Conservation (phyloP, 768 basidiomycete genomes). For the Boletus edulis region DNA sequence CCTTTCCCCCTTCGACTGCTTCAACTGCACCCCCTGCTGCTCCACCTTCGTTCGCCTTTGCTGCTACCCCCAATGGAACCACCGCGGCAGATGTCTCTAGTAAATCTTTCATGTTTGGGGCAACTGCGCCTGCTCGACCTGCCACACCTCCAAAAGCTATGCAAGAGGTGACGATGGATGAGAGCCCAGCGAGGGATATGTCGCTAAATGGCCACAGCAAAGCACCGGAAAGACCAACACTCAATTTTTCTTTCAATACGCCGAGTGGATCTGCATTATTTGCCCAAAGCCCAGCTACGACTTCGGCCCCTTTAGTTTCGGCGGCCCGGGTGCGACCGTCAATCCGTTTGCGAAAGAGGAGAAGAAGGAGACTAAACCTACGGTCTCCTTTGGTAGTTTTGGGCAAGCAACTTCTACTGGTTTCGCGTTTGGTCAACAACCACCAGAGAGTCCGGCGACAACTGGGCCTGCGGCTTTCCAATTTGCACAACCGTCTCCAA, state of each 20-base stretch:
- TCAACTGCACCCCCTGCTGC: slow-evolving; percentile 33
- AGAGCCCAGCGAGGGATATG: slow-evolving; percentile 70
- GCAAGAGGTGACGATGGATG: slow-evolving; percentile 76
- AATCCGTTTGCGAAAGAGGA: slow-evolving; percentile 52
- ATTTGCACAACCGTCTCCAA: slow-evolving; percentile 43
- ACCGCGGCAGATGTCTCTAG: slow-evolving; percentile 41
- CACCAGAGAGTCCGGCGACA: slow-evolving; percentile 37
- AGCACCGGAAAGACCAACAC: slow-evolving; percentile 39
- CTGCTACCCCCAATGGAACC: slow-evolving; percentile 35
- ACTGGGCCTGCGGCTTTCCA: slow-evolving; percentile 43
- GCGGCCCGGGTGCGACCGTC: slow-evolving; percentile 24
- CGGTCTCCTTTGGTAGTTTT: slow-evolving; percentile 46
- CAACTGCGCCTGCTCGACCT: slow-evolving; percentile 43
- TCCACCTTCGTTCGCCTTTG: slow-evolving; percentile 46
- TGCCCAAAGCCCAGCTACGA: slow-evolving; percentile 32
- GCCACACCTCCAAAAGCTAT: slow-evolving; percentile 65
- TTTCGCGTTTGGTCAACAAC: slow-evolving; percentile 49
- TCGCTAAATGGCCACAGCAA: slow-evolving; percentile 39
- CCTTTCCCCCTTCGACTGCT: slow-evolving; percentile 40
- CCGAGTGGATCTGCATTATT: slow-evolving; percentile 37
- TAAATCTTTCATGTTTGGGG: slow-evolving; percentile 57
- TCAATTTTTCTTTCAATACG: slow-evolving; percentile 48
- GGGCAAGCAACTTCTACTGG: slow-evolving; percentile 40
- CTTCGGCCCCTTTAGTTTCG: slow-evolving; percentile 36
- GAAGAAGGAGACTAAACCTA: slow-evolving; percentile 40